A percentile compares a stretch with the other conserved stretches of the same genome.
Conservation (phyloP, 2,329 filamentous ascomycete genomes). For the Dothiorella sarmentorum region DNA sequence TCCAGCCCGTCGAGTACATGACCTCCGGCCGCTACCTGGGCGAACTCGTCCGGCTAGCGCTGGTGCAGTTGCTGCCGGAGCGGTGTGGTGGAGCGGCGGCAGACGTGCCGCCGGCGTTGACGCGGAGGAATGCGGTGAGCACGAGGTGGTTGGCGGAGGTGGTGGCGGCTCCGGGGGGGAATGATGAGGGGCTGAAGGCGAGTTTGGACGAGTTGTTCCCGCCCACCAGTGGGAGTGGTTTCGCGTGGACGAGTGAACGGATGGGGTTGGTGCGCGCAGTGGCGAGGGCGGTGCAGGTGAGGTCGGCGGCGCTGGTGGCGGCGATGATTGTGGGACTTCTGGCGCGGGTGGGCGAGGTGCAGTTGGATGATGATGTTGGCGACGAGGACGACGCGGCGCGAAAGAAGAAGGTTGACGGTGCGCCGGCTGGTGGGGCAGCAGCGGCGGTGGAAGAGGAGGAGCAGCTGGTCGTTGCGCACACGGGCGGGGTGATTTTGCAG, state of each 20-base stretch:
- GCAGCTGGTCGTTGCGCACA: conserved; percentile 74
- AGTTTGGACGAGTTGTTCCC: conserved; percentile 34
- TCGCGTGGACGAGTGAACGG: conserved; percentile 60
- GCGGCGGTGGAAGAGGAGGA: conserved; percentile 46
- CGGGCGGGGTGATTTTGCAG: conserved; percentile 75
- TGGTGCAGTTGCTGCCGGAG: conserved; percentile 56
- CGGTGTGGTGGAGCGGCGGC: conserved; percentile 20
- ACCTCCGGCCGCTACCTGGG: conserved; percentile 75
- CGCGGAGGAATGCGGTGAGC: conserved; percentile 60
- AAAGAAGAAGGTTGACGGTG: background rate
- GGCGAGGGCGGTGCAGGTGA: conserved; percentile 65
- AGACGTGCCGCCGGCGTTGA: conserved; percentile 53
- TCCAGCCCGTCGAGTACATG: conserved; percentile 84
- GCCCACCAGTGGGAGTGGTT: conserved; percentile 40
- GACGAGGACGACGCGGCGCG: conserved; percentile 3
- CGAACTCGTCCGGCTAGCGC: conserved; percentile 68
- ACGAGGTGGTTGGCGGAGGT: conserved; percentile 72
- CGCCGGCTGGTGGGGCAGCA: background rate
- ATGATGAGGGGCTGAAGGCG: background rate
- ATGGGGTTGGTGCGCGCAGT: conserved; percentile 62
- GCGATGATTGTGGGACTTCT: conserved; percentile 69
- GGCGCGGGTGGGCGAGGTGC: conserved; percentile 65
- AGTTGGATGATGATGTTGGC: conserved; percentile 25
- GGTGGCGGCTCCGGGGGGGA: conserved; percentile 47
- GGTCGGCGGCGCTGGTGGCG: conserved; percentile 71